Evolutionary conservation across 495 filamentous ascomycete genomes (phyloP), one percentile per base, ranked within the genome.

Genomic region (Podospora tetraspora): DNA sequence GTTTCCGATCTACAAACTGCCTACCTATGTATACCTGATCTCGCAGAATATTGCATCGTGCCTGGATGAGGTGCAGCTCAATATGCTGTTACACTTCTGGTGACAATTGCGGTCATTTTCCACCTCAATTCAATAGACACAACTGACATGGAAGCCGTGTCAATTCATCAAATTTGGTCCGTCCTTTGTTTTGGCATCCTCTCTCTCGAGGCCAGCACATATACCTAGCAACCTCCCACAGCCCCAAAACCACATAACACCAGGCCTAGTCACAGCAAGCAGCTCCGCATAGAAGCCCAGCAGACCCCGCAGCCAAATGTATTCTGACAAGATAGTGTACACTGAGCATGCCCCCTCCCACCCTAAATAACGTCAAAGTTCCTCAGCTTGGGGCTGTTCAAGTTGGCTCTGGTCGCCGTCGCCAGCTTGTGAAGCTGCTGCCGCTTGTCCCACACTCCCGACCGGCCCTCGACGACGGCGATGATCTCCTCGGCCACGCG

Each of bases 401-500:
- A 69, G 78, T 97, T 97, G 10, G 89, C 87, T 71, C 94, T 84
- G 16, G 87, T 83, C 6, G 84, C 82, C 61, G 92, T 89, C 75
- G 85, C 92, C 68, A 87, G 74, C 84, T 91, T 92, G 77, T 97
- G 92, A 27, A 94, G 75, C 63, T 80, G 78, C 66, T 84, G 81
- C 72, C 93, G 84, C 77, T 84, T 85, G 12, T 97, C 93, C 95
- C 95, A 99, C 25, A 90, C 91, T 23, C 75, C 68, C 67, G 92
- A 94, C 71, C 85, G 83, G 13, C 95, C 95, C 84, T 98, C 95
- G 1, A 96, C 91, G 59, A 97, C 91, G 25, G 88, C 82, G 57
- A 97, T 81, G 69, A 99, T 80, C 83, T 98, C 95, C 73, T 95
- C 89, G 13, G 93, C 94, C 61, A 98, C 85, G 57, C 91, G 84